These are phyloP conservation scores for Boletus vinaceobasis DNA, from an alignment of 768 basidiomycete genomes.

Conservation along the genomic window DNA sequence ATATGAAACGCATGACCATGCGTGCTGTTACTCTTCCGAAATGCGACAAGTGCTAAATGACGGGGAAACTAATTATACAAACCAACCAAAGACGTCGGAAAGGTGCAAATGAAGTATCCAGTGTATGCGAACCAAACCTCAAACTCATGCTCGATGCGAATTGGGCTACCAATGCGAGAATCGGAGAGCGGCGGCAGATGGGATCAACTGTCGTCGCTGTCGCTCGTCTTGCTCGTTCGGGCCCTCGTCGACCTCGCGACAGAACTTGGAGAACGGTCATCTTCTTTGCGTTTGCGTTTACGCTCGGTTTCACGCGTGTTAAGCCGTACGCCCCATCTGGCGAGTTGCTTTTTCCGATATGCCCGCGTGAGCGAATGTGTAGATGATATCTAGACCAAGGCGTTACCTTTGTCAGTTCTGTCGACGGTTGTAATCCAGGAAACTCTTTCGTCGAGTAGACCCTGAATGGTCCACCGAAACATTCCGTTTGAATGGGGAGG, in stretches of 20 bases:
- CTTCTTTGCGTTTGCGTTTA: slow-evolving; percentile 33
- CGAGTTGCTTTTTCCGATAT: slow-evolving; percentile 27
- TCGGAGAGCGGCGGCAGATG: neutral
- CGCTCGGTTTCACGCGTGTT: slow-evolving; percentile 37
- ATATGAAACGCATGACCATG: slow-evolving; percentile 4
- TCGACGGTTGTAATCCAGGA: slow-evolving; percentile 66
- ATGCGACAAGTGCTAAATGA: slow-evolving; percentile 8
- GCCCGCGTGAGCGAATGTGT: neutral
- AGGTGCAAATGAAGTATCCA: slow-evolving; percentile 8
- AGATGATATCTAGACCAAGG: neutral
- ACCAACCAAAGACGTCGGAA: neutral
- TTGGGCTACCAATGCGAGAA: neutral
- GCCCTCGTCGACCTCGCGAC: slow-evolving; percentile 1
- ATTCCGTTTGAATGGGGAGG: slow-evolving; percentile 55
- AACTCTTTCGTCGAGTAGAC: slow-evolving; percentile 75
- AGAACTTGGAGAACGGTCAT: slow-evolving; percentile 5
- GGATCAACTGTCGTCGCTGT: slow-evolving; percentile 26
- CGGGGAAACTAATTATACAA: slow-evolving; percentile 16
- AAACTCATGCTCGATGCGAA: neutral
- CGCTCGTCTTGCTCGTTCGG: slow-evolving; percentile 15
- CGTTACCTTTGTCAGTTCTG: slow-evolving; percentile 61
- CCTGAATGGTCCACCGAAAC: slow-evolving; percentile 62
- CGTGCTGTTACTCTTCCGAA: neutral
- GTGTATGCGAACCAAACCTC: slow-evolving; percentile 2
- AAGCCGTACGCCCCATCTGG: slow-evolving; percentile 33